These are phyloP conservation scores for Botrytis paeoniae DNA, from an alignment of 2,329 filamentous ascomycete species.

Conservation along the genomic window DNA sequence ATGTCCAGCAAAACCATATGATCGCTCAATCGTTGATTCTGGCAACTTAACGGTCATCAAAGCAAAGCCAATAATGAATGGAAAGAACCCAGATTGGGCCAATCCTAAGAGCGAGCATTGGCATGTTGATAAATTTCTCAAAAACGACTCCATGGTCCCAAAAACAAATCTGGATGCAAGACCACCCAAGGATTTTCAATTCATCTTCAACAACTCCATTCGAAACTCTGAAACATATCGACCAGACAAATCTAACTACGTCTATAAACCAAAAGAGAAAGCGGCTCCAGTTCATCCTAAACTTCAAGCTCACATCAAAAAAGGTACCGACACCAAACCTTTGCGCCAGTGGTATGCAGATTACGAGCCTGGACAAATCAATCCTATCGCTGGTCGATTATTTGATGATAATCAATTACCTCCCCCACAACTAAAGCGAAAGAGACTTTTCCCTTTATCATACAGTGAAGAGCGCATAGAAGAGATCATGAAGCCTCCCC, in stretches of 20 bases:
- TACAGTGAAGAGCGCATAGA: not conserved
- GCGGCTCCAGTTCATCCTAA: slow-evolving; percentile 27
- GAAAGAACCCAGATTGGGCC: slow-evolving; percentile 22
- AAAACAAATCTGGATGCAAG: slow-evolving; percentile 9
- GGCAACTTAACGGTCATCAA: not conserved
- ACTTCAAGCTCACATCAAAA: slow-evolving; percentile 27
- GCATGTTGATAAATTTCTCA: slow-evolving; percentile 27
- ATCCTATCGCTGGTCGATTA: slow-evolving; percentile 29
- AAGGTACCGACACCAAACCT: slow-evolving; percentile 25
- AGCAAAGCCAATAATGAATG: not conserved
- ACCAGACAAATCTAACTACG: not conserved
- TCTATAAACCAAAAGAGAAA: not conserved
- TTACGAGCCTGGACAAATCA: slow-evolving; percentile 21
- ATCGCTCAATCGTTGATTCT: not conserved
- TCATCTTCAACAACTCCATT: slow-evolving; percentile 1
- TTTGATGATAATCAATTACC: slow-evolving; percentile 1
- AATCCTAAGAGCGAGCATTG: slow-evolving; percentile 28
- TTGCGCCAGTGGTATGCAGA: slow-evolving; percentile 24
- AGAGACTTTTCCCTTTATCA: not conserved
- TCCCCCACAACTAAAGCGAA: slow-evolving; percentile 5
- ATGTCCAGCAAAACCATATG: not conserved
- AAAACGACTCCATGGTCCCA: slow-evolving; percentile 9
- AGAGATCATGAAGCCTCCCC: not conserved
- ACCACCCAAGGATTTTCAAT: slow-evolving; percentile 5
- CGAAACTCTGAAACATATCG: slow-evolving; percentile 2